Conservation (phyloP, 2,329 filamentous ascomycete species). For the Parascedosporium putredinis region DNA sequence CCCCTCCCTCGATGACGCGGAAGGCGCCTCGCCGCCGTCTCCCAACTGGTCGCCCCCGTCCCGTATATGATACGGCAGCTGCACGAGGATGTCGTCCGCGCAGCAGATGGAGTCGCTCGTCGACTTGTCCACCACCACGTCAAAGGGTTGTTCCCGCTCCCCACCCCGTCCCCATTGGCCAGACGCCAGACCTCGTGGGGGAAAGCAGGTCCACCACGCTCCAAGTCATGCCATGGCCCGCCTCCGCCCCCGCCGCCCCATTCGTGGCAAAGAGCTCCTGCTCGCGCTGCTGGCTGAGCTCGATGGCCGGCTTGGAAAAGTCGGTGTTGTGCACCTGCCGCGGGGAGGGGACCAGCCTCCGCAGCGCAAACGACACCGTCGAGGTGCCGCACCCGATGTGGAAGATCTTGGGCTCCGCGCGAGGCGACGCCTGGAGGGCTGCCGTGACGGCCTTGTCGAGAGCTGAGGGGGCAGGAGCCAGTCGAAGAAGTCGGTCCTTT, state of each 20-base stretch:
- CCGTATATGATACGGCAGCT: not conserved
- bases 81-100: not conserved
- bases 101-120: slow-evolving; percentile 6
- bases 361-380: slow-evolving; percentile 1
- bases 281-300: not conserved
- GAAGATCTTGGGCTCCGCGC: not conserved
- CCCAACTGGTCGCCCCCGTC: not conserved
- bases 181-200: too few species aligned
- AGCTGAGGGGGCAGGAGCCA: slow-evolving; percentile 5
- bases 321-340: slow-evolving; percentile 5
- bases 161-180: not conserved
- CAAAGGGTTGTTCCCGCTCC: not conserved
- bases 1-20: not conserved
- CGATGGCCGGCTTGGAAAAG: slow-evolving; percentile 3
- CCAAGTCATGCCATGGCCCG: not conserved
- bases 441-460: not conserved
- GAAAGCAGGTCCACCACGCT: slow-evolving; percentile 1
- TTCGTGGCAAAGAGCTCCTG: not conserved
- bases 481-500: slow-evolving; percentile 1
- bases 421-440: not conserved
- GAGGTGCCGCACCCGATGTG: slow-evolving; percentile 6
- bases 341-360: not conserved
- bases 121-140: slow-evolving; percentile 6
- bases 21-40: too few species aligned
- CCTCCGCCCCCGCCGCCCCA: not conserved